A percentile compares a stretch with the other conserved stretches of the same genome.
These are phyloP conservation scores for Lipomyces mesembrius DNA, from an alignment of 805 yeast species.

Conservation along the genomic window DNA sequence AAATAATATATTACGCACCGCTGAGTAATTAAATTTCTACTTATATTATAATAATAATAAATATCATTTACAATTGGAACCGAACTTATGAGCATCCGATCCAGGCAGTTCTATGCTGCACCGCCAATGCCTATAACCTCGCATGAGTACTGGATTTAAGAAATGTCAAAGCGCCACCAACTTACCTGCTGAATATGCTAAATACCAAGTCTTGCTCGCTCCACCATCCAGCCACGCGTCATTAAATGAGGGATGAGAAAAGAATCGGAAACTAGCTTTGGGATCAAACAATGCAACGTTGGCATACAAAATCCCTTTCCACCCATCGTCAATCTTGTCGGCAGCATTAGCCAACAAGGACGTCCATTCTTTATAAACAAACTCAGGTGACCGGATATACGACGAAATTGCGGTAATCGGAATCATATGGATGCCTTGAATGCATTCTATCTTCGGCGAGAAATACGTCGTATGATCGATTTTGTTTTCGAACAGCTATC, in stretches of 20 bases:
- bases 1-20: too few species aligned
- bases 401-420: conserved; percentile 70
- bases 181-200: conserved; percentile 54
- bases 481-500: conserved; percentile 64
- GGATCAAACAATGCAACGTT: conserved; percentile 81
- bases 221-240: conserved; percentile 71
- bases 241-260: conserved; percentile 58
- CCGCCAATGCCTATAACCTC: neutral
- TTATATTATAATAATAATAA: too few species aligned
- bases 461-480: conserved; percentile 75
- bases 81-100: too few species aligned
- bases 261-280: conserved; percentile 61
- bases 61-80: too few species aligned
- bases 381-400: conserved; percentile 57
- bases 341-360: conserved; percentile 51
- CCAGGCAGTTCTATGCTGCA: neutral
- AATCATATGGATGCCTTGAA: conserved; percentile 80
- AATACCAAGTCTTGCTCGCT: conserved; percentile 84
- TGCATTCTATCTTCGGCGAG: conserved; percentile 63
- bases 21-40: too few species aligned
- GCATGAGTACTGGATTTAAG: neutral
- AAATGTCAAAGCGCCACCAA: conserved; percentile 48
- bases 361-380: conserved; percentile 64
- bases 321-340: conserved; percentile 54
- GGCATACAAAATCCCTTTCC: conserved; percentile 72